Evolutionary conservation across 202 grass and related monocot genomes (phyloP), one percentile per base, ranked within the genome.

Genomic region (Hordeum pubiflorum): DNA sequence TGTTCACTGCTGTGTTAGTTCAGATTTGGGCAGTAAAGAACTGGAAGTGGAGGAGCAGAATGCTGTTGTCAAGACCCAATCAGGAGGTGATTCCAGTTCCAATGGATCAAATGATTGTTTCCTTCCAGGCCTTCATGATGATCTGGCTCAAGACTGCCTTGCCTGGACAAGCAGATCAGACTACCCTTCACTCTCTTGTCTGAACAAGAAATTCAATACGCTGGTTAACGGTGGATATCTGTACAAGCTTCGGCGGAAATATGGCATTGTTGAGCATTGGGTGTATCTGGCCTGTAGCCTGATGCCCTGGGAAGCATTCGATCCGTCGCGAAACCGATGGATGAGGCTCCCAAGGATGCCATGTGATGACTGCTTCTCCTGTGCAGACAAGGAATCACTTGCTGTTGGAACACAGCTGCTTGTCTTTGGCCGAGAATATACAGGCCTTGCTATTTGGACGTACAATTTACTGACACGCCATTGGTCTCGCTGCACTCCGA

Each of bases 231-330:
- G 89, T 84, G 94, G 88, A 27, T 94, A 91, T 84, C 75, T 97
- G 71, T 97, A 97, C 72, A 92, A 82, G 75, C 79, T 94, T 59
- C 84, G 94, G 61, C 88, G 87, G 77, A 80, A 89, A 82, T 87
- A 85, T 63, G 79, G 86, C 80, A 90, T 90, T 58, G 59, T 88
- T 78, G 94, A 97, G 75, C 88, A 97, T 64, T 97, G 91, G 91
- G 88, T 97, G 4, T 97, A 94, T 66, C 58, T 97, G 10, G 91
- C 94, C 11, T 91, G 89, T 79, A 94, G 87, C 54, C 71, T 78
- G 63, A 97, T 92, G 91, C 94, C 89, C 39, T 94, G 94, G 94
- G 89, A 94, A 85, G 91, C 87, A 76, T 97, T 92, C 63, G 91
- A 94, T 79, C 94, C 94, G 76, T 87, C 34, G 0, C 87, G 80